Evolutionary conservation across 805 yeast species (phyloP), one percentile per base, ranked within the genome.

Genomic region (Kluyveromyces siamensis): DNA sequence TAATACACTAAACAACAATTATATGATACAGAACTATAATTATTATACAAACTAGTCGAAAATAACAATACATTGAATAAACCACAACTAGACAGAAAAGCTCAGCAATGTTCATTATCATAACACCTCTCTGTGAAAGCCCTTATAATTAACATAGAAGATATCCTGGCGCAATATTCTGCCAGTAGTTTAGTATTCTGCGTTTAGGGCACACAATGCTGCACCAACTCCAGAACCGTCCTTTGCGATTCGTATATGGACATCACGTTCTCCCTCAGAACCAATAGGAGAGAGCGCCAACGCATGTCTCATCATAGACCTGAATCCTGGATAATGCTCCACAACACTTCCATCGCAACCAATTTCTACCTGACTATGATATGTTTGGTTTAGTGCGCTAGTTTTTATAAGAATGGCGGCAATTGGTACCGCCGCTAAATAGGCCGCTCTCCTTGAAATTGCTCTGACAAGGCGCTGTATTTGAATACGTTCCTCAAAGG

Each of bases 141-240:
- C 25, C 25, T 10, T 30, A 30, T 13, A 4, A 30, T 11, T 13
- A 30, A 30, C 14, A 13, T 13, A 5, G 14, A 11, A 30, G 14
- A 30, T 10, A 30, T 10, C 35, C 11, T 30, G 14, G 11, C 14
- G 14, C 14, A 30, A 30, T 30, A 2, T 13, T 30, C 35, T 30
- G 35, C 11, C 7, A 11, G 35, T 30, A n/a, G 5, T 5, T 43
- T 33, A 43, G 25, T 43, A 43, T 2, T 43, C 39, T 8, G 72
- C 71, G 16, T 66, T 70, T 40, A 72, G 62, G 8, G 96, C 97
- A 71, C 96, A 87, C 52, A 91, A 72, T 2, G 98, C 98, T 42
- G 97, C 98, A 55, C 99, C 99, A 41, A 90, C 96, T 51, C 96
- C 96, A 49, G 95, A 84, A 43, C 98, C 98, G 62, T 93, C 98